Evolutionary conservation across 2,329 filamentous ascomycete species (phyloP).

Genomic region (Ramularia collo-cygni): DNA sequence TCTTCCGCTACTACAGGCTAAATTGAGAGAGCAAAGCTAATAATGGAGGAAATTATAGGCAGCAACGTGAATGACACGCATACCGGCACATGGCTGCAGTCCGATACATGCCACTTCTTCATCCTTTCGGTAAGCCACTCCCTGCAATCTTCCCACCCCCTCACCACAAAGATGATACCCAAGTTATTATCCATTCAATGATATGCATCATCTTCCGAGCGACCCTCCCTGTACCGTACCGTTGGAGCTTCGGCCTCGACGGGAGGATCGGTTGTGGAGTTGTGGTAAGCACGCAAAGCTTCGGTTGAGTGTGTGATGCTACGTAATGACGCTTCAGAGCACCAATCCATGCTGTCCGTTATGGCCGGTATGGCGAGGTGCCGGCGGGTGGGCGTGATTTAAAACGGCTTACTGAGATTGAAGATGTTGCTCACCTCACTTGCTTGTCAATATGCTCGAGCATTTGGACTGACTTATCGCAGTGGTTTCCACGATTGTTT

Average conservation of each 20-base stretch:
- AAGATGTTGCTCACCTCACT: not conserved
- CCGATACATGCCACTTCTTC: not conserved
- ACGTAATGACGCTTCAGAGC: constrained; percentile 31
- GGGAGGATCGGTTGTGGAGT: constrained; percentile 37
- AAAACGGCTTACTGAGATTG: constrained; percentile 32
- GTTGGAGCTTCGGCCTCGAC: constrained; percentile 15
- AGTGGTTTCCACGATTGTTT: too few species aligned
- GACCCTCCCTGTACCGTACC: constrained; percentile 34
- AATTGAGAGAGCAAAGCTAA: constrained; percentile 2
- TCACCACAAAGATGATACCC: constrained; percentile 30
- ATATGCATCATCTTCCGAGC: constrained; percentile 32
- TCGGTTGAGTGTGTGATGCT: constrained; percentile 16
- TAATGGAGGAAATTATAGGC: not conserved
- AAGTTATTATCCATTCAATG: constrained; percentile 36
- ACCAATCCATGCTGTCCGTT: constrained; percentile 27
- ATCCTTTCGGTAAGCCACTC: constrained; percentile 10
- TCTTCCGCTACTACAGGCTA: not conserved
- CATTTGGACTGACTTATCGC: not conserved
- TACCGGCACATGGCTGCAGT: too few species aligned
- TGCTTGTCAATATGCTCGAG: not conserved
- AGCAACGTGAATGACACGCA: too few species aligned
- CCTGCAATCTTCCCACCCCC: not conserved
- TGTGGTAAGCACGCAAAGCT: constrained; percentile 20
- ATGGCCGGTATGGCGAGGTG: constrained; percentile 28
- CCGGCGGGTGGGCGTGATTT: constrained; percentile 34